Evolutionary conservation across 345 rosid genomes (phyloP).

Genomic region (Capsella bursapastoris): DNA sequence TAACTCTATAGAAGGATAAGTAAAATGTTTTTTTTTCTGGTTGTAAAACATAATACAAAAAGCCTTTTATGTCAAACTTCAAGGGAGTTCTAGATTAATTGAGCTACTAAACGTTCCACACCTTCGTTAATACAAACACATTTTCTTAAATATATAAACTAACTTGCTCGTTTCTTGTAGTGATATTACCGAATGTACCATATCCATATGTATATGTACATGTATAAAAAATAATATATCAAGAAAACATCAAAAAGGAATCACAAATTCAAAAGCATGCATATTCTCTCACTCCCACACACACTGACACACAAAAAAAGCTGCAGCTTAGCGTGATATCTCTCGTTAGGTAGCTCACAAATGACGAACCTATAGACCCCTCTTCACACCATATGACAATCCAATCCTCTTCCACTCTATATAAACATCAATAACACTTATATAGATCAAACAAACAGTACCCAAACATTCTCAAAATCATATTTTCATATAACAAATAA

Average conservation of each 20-base stretch:
- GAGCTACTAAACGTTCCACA: neutral
- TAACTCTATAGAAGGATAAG: no score
- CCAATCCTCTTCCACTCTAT: slow-evolving; percentile 20
- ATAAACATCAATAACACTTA: slow-evolving; percentile 13
- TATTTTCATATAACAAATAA: neutral
- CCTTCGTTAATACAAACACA: neutral
- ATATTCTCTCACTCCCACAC: slow-evolving; percentile 1
- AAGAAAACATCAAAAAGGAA: neutral
- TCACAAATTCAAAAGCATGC: slow-evolving; percentile 11
- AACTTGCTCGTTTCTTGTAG: neutral
- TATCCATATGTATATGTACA: neutral
- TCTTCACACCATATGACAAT: slow-evolving; percentile 10
- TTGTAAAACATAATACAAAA: neutral
- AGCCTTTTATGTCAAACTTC: neutral
- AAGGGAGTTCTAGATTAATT: neutral
- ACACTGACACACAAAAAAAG: neutral
- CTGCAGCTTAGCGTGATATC: slow-evolving; percentile 27
- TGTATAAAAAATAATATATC: neutral
- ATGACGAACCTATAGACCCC: neutral
- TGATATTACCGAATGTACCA: neutral
- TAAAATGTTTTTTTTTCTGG: no score
- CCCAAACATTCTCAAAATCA: slow-evolving; percentile 12
- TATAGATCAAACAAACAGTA: slow-evolving; percentile 14
- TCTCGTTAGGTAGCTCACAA: slow-evolving; percentile 43
- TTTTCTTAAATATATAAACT: neutral